Percentiles rank a stretch among this genome's conserved stretches.
Evolutionary conservation across 2,329 filamentous ascomycete species (phyloP).

Genomic region (Pleoardoris graminearum): DNA sequence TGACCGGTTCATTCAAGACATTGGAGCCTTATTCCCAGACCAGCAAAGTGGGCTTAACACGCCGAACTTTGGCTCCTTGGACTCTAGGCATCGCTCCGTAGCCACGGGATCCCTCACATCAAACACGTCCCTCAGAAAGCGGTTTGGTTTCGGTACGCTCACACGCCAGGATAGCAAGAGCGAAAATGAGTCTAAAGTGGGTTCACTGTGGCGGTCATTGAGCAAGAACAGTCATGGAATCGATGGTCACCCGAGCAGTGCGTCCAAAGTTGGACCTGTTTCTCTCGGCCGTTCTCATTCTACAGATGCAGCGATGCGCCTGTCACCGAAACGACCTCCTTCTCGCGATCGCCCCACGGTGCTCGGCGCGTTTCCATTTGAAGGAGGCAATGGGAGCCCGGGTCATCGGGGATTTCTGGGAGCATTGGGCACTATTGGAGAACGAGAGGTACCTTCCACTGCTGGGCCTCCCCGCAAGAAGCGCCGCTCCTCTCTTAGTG

Average conservation of each 20-base stretch:
- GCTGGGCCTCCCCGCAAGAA: slow-evolving; percentile 62
- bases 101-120: slow-evolving; percentile 77
- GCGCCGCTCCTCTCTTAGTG: slow-evolving; percentile 87
- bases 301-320: slow-evolving; percentile 65
- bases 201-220: slow-evolving; percentile 82
- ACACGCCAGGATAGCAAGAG: slow-evolving; percentile 79
- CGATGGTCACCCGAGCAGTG: slow-evolving; percentile 59
- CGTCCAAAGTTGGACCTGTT: slow-evolving; percentile 63
- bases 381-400: slow-evolving; percentile 48
- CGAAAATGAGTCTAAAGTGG: slow-evolving; percentile 68
- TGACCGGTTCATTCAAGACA: slow-evolving; percentile 86
- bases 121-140: slow-evolving; percentile 82
- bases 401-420: slow-evolving; percentile 27
- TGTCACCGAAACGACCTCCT: slow-evolving; percentile 55
- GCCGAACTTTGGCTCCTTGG: slow-evolving; percentile 61
- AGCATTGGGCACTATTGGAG: slow-evolving; percentile 56
- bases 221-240: slow-evolving; percentile 68
- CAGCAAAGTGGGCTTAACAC: slow-evolving; percentile 50
- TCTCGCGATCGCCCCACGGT: slow-evolving; percentile 60
- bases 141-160: slow-evolving; percentile 78
- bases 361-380: slow-evolving; percentile 54
- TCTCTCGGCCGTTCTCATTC: slow-evolving; percentile 71
- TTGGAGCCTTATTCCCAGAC: slow-evolving; percentile 83
- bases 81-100: slow-evolving; percentile 61
- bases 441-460: slow-evolving; percentile 51